Percentiles rank a stretch among this genome's conserved stretches.
Conservation (phyloP, 1,284 basidiomycete genomes). For the Apiotrichum porosum region DNA sequence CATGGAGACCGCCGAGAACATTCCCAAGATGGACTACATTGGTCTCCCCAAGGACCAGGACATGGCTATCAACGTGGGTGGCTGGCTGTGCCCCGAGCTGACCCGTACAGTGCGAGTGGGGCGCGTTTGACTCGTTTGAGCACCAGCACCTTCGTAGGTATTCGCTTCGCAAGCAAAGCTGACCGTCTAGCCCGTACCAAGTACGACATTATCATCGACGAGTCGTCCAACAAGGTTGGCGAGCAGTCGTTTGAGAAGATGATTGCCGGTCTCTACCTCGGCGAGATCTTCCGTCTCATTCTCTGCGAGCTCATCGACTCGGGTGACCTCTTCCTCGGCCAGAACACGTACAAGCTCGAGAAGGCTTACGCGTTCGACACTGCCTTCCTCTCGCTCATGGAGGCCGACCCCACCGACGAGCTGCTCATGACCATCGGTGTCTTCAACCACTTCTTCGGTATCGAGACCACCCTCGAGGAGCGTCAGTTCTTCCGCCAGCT, state of each 20-base stretch:
- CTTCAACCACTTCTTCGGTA: constrained; percentile 89
- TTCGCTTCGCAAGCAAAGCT: background rate
- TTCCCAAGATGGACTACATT: constrained; percentile 67
- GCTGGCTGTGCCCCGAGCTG: background rate
- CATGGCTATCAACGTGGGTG: constrained; percentile 88
- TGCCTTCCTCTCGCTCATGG: constrained; percentile 93
- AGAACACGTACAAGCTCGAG: constrained; percentile 97
- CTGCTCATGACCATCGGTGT: constrained; percentile 93
- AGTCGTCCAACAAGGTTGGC: constrained; percentile 90
- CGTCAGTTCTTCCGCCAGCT: constrained; percentile 92
- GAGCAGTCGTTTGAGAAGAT: constrained; percentile 90
- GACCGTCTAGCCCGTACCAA: constrained; percentile 66
- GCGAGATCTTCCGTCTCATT: constrained; percentile 90
- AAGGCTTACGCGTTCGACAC: constrained; percentile 90
- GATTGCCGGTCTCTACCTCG: constrained; percentile 94
- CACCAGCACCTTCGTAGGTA: constrained; percentile 75
- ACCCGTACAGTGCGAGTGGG: constrained; percentile 56
- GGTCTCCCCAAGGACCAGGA: constrained; percentile 63
- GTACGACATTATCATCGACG: constrained; percentile 89
- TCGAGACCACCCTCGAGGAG: constrained; percentile 89
- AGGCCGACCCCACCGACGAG: constrained; percentile 97
- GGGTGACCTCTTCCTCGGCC: constrained; percentile 92
- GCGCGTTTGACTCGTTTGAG: constrained; percentile 93
- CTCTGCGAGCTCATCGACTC: constrained; percentile 94
- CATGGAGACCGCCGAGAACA: constrained; percentile 80